A percentile compares a stretch with the other conserved stretches of the same genome.
phyloP scores from a whole-genome alignment of 2,329 filamentous ascomycete genomes.

The Microascus cirrosus region DNA sequence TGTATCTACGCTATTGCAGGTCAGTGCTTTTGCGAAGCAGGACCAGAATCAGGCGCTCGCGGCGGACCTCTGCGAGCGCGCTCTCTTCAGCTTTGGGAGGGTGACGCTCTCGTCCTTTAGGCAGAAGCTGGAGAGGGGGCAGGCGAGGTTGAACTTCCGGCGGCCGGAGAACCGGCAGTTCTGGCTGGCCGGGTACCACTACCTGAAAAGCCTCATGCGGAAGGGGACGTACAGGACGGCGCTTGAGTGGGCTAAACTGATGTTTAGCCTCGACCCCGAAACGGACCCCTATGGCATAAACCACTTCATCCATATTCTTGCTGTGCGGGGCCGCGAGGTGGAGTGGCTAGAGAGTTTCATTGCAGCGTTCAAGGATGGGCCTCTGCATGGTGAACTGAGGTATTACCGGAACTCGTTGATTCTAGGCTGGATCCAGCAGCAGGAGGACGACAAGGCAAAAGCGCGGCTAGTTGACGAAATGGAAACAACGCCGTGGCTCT shows the following conservation, averaged over 20 bases:
- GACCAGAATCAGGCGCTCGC: constrained; percentile 80
- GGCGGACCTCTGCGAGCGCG: constrained; percentile 79
- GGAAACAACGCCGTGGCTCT: constrained; percentile 71
- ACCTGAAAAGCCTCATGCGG: constrained; percentile 72
- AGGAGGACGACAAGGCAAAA: constrained; percentile 54
- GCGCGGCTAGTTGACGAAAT: constrained; percentile 57
- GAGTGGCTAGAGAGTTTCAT: constrained; percentile 64
- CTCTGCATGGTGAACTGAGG: constrained; percentile 31
- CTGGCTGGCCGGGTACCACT: constrained; percentile 82
- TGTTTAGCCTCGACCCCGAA: constrained; percentile 59
- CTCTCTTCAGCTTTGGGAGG: constrained; percentile 87
- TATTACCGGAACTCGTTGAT: constrained; percentile 70
- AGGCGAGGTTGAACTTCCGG: constrained; percentile 69
- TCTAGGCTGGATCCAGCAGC: constrained; percentile 63
- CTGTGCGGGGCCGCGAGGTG: constrained; percentile 68
- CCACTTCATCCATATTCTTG: constrained; percentile 72
- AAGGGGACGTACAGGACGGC: constrained; percentile 92
- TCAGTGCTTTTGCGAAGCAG: constrained; percentile 84
- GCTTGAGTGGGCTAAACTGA: constrained; percentile 83
- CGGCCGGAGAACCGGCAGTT: constrained; percentile 85
- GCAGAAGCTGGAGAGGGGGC: constrained; percentile 62
- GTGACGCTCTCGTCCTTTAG: constrained; percentile 76
- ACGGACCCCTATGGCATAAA: constrained; percentile 75
- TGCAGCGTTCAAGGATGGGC: constrained; percentile 26
- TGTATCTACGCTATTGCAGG: constrained; percentile 85